Evolutionary conservation across 768 basidiomycete species (phyloP).

Genomic region (Antrodiella citrinella): DNA sequence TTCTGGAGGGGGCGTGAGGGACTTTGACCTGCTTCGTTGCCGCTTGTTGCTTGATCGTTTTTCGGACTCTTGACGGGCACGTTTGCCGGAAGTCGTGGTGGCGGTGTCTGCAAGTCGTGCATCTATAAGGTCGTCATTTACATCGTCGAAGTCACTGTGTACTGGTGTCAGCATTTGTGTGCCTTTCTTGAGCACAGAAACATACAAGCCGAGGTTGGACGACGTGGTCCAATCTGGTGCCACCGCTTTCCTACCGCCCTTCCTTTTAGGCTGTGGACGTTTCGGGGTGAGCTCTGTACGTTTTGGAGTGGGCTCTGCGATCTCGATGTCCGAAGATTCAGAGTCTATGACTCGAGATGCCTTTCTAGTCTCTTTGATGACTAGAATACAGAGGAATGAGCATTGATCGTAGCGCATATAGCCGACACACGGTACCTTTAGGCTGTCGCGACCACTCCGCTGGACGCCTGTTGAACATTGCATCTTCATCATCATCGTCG

Average conservation of each 20-base stretch:
- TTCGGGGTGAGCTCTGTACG: too few relatives aligned
- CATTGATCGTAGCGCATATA: too few relatives aligned
- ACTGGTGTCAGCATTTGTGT: not conserved
- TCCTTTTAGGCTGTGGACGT: conserved; percentile 2
- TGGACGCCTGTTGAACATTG: conserved; percentile 58
- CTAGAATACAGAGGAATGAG: too few relatives aligned
- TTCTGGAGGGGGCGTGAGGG: conserved; percentile 70
- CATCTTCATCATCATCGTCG: conserved; percentile 59
- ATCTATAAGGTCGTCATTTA: conserved; percentile 35
- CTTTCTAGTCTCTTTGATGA: too few relatives aligned
- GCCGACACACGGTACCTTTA: too few relatives aligned
- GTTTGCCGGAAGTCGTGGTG: conserved; percentile 10
- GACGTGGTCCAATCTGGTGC: conserved; percentile 10
- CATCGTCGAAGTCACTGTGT: conserved; percentile 41
- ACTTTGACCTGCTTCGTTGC: conserved; percentile 54
- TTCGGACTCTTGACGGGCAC: not conserved
- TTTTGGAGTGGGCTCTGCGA: too few relatives aligned
- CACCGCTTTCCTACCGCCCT: not conserved
- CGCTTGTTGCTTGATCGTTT: conserved; percentile 20
- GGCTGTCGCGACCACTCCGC: conserved; percentile 46
- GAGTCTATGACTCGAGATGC: too few relatives aligned
- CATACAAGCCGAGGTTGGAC: conserved; percentile 9
- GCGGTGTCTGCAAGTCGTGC: conserved; percentile 5
- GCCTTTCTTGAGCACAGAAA: not conserved
- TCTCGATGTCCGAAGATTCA: too few relatives aligned